Conservation (phyloP, 2,329 filamentous ascomycete species). For the Fusarium buxicola region DNA sequence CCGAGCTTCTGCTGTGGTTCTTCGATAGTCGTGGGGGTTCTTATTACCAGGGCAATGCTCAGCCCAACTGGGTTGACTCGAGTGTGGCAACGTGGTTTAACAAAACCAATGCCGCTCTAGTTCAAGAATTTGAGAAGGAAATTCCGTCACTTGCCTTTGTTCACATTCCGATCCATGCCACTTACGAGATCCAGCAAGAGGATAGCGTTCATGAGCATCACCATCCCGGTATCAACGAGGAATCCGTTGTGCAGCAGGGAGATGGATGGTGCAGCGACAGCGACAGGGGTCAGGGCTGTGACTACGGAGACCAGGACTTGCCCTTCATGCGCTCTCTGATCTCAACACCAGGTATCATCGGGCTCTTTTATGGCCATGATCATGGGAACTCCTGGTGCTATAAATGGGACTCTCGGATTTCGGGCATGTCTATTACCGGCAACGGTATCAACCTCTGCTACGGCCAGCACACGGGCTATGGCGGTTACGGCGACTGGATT, state of each 20-base stretch:
- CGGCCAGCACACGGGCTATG: constrained; percentile 75
- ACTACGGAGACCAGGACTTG: constrained; percentile 63
- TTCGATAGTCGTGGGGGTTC: constrained; percentile 73
- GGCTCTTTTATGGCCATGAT: constrained; percentile 73
- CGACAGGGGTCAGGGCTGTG: constrained; percentile 51
- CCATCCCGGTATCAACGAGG: constrained; percentile 62
- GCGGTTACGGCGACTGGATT: constrained; percentile 74
- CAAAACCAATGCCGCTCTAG: constrained; percentile 49
- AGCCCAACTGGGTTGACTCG: constrained; percentile 59
- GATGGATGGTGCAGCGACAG: constrained; percentile 59
- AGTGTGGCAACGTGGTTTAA: constrained; percentile 59
- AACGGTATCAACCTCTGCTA: constrained; percentile 65
- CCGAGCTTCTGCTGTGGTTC: constrained; percentile 71
- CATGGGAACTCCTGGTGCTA: constrained; percentile 72
- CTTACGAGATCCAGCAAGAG: constrained; percentile 40
- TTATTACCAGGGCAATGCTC: constrained; percentile 54
- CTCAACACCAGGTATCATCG: constrained; percentile 65
- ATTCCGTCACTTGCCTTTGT: constrained; percentile 63
- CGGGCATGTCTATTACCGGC: constrained; percentile 60
- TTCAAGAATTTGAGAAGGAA: constrained; percentile 40
- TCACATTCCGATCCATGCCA: constrained; percentile 58
- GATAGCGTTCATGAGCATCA: constrained; percentile 50
- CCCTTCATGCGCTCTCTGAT: constrained; percentile 73
- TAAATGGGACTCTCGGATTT: constrained; percentile 58
- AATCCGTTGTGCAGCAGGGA: constrained; percentile 56